These are phyloP conservation scores for Komagataella pseudopastoris DNA, from an alignment of 805 yeast species.

Conservation along the genomic window DNA sequence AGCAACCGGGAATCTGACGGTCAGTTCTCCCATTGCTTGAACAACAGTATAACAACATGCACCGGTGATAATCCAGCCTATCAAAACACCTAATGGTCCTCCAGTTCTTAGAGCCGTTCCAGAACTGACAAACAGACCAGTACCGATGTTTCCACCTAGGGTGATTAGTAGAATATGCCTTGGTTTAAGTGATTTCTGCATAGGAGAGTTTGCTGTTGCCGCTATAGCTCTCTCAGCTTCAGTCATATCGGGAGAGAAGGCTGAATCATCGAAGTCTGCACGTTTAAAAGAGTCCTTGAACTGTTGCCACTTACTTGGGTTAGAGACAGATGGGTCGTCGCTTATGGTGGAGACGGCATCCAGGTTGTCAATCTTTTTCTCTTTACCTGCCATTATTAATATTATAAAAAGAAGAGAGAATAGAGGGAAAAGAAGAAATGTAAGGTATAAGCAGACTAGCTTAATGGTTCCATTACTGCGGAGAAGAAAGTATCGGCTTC, in stretches of 20 bases:
- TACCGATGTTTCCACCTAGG: slow-evolving; percentile 74
- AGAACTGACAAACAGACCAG: slow-evolving; percentile 70
- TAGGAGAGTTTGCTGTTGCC: slow-evolving; percentile 33
- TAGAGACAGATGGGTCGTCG: neutral
- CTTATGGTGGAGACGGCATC: neutral
- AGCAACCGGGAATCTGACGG: slow-evolving; percentile 49
- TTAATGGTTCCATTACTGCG: neutral
- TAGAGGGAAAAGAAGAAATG: neutral
- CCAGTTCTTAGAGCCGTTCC: slow-evolving; percentile 47
- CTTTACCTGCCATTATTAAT: slow-evolving; percentile 2
- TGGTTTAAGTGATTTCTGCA: slow-evolving; percentile 36
- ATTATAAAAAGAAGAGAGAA: neutral
- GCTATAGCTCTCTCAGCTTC: slow-evolving; percentile 33
- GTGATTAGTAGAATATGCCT: slow-evolving; percentile 76
- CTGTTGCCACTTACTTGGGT: slow-evolving; percentile 1
- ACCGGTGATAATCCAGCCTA: slow-evolving; percentile 47
- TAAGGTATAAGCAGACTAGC: neutral
- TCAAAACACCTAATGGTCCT: slow-evolving; percentile 64
- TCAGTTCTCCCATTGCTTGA: slow-evolving; percentile 53
- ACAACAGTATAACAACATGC: slow-evolving; percentile 47
- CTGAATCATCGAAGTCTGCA: slow-evolving; percentile 17
- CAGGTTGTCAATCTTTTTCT: neutral
- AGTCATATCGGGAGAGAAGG: slow-evolving; percentile 28
- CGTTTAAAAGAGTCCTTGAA: slow-evolving; percentile 19
- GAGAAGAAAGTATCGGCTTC: neutral